phyloP scores from a whole-genome alignment of 2,329 filamentous ascomycete species.

The Nannizzia gypsea region DNA sequence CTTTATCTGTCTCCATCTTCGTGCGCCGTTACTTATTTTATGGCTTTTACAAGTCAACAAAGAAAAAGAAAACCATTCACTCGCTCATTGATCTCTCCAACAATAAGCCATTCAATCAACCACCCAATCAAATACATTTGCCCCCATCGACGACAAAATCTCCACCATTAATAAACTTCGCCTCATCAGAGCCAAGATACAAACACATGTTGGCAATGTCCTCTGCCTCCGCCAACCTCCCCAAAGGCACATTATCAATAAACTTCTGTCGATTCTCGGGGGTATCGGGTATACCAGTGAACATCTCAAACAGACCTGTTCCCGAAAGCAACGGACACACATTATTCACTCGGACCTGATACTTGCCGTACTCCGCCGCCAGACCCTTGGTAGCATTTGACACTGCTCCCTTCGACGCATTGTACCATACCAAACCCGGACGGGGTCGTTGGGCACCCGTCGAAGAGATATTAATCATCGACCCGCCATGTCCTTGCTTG shows the following conservation, averaged over 20 bases:
- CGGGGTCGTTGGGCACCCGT: conserved; percentile 33
- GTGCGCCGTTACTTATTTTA: background rate
- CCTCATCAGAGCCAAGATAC: conserved; percentile 61
- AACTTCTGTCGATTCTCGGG: conserved; percentile 36
- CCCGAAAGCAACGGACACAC: conserved; percentile 57
- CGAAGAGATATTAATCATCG: conserved; percentile 36
- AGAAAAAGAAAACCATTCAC: background rate
- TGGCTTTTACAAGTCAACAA: background rate
- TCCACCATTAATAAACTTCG: conserved; percentile 59
- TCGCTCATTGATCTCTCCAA: background rate
- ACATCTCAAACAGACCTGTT: conserved; percentile 48
- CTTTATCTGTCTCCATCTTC: background rate
- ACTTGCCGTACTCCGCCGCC: conserved; percentile 60
- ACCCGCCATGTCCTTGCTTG: conserved; percentile 30
- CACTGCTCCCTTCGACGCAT: conserved; percentile 35
- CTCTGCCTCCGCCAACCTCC: conserved; percentile 33
- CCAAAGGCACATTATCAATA: conserved; percentile 34
- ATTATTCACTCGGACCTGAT: conserved; percentile 61
- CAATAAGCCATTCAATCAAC: background rate
- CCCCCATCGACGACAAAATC: conserved; percentile 55
- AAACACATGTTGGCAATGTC: conserved; percentile 61
- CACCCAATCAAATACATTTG: conserved; percentile 26
- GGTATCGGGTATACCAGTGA: conserved; percentile 33
- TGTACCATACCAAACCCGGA: conserved; percentile 37
- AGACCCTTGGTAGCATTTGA: conserved; percentile 50